Evolutionary conservation across 2,329 filamentous ascomycete species (phyloP), one percentile per base, ranked within the genome.

Genomic region (Graphilbum ipis-grandicollis): DNA sequence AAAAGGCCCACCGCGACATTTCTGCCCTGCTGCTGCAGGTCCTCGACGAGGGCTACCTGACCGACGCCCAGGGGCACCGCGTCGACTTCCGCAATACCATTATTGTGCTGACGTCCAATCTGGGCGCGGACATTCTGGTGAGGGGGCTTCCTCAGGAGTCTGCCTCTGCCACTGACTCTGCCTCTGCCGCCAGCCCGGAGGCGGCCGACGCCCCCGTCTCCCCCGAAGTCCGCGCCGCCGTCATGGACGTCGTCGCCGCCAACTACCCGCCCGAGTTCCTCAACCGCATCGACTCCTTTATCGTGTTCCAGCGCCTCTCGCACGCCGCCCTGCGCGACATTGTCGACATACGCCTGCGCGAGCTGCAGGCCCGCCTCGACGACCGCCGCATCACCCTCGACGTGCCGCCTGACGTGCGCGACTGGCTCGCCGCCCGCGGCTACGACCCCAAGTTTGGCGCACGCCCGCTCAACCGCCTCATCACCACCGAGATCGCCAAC

Each of bases 61-160:
- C 88, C 1, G 90, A 96, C 52, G 76, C 84, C 0, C 88, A 96
- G 58, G 90, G 90, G 23, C 86, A 93, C 62, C 93, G 90, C 56
- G 79, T 98, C 41, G 90, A 96, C 53, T 96, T 96, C 65, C 71
- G 81, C 42, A 96, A 94, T 57, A 94, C 88, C 8, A 80, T 96
- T 49, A 94, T 96, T 46, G 88, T 96, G 3, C 68, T 98, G 39
- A 96, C 90, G 0, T 93, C 85, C 28, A 98, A 98, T 54, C 70
- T 98, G 2, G 90, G 90, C 29, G 86, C 90, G 13, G 75, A 93
- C 39, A 88, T 93, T 35, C 76, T 98, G 10, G 80, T 94, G 15
- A 80, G 78, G 26, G 73, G 75, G 33, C 69, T 88, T 48, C 66
- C n/a, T n/a, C n/a, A n/a, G n/a, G n/a, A n/a, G n/a, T n/a, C n/a